Base-by-base conservation (phyloP, 306 rosid species). In the Biancaea sappan region DNA sequence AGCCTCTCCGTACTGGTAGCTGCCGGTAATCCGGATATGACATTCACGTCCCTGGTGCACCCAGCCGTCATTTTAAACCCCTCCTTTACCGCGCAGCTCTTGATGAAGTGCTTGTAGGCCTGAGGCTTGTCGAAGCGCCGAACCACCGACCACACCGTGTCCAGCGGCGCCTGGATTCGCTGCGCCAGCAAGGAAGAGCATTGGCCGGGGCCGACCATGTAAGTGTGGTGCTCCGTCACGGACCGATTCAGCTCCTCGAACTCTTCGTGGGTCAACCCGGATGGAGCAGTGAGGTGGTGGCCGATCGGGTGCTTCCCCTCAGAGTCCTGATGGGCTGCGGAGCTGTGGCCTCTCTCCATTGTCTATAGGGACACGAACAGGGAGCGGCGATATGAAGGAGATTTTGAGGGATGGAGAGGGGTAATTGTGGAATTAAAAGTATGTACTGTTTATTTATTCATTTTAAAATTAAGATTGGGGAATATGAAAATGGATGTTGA, bases 1-100 rank as follows among this genome's bases (percentile, higher is more conserved):
- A 93, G 96, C 43, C 91, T 73, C 84, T 93, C 98, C 22, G 93
- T 88, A 60, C 96, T 87, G 4, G 98, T 91, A 5, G 77, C 97
- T 0, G 98, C 98, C 66, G 98, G 98, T 6, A 93, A 67, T 4
- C 98, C 98, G 21, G 98, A 93, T 78, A 93, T 91, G 21, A 91
- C 98, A 81, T 86, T 89, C 44, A 93, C 98, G 56, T 87, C 96
- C 43, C 98, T 81, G 6, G 98, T 93, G 87, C 85, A 84, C 6
- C 98, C 97, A 0, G 79, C 88, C 40, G 80, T 29, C 85, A 91
- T 87, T 69, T 53, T 44, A 40, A 86, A 88, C 8, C 75, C 85
- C 2, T 89, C 92, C 9, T 62, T 37, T 56, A 93, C 86, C 14
- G 77, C 48, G 67, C 98, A 89, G 91, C 96, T 89, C 71, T 83